Base-by-base conservation (phyloP, 2,329 filamentous ascomycete genomes). In the Colletotrichum sp. region DNA sequence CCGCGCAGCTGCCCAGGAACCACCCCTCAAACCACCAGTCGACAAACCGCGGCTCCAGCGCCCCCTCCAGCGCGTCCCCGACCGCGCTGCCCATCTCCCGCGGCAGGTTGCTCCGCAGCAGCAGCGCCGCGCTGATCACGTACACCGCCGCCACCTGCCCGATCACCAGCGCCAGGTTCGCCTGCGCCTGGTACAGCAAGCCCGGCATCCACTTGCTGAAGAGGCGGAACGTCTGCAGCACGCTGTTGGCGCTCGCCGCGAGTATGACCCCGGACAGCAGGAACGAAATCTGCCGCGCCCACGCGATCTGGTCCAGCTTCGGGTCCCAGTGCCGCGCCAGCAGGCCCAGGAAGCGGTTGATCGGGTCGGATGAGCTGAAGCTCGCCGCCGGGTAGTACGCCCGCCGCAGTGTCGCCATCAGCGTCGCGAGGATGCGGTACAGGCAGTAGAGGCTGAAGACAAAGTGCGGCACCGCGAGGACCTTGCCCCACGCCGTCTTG, bases 1-100 rank as follows among this genome's bases (percentile, higher is more conserved):
- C 81, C 1, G 88, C 86, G 77, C 93, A 94, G 7, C 93, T 93
- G 4, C 92, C 82, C 72, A 98, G 84, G 83, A 98, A 98, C 93
- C 95, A 96, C 9, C 92, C 93, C 83, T 98, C 95, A 79, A 98
- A 98, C 95, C 95, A 98, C 34, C 91, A 89, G 80, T 98, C 93
- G 7, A 95, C 93, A 80, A 95, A 95, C 0, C 88, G 87, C 8
- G 91, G 91, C 80, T 95, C 93, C 11, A 98, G 87, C 19, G 95
- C 94, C 25, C 94, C 94, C 59, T 94, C 93, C 34, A 98, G 85
- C 2, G 94, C 94, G 78, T 96, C 94, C 4, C 92, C 93, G 5
- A 98, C 94, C 3, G 94, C 94, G 66, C 91, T 92, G 74, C 95
- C 92, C 82, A 96, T 93, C 82, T 96, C 94, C 48, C 88, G 88